These are phyloP conservation scores for Aspergillus glaucus DNA, from an alignment of 2,329 filamentous ascomycete genomes.

Conservation along the genomic window DNA sequence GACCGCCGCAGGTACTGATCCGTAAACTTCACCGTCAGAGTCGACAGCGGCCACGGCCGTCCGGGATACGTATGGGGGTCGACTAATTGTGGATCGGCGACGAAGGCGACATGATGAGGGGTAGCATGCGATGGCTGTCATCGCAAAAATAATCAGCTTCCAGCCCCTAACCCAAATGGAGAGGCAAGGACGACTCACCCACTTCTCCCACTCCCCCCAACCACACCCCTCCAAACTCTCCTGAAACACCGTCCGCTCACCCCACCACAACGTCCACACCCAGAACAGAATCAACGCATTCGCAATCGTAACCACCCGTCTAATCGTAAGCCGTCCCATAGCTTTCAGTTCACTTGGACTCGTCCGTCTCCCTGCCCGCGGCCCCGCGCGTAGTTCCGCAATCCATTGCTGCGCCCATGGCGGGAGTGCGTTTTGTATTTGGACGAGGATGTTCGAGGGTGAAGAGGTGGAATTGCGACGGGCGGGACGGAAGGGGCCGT, in stretches of 20 bases:
- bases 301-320: constrained; percentile 41
- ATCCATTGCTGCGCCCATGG: constrained; percentile 18
- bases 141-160: not conserved
- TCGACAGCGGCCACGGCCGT: constrained; percentile 66
- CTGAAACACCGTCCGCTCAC: constrained; percentile 73
- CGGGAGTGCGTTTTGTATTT: constrained; percentile 15
- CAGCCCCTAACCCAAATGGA: not conserved
- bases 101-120: constrained; percentile 76
- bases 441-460: constrained; percentile 7
- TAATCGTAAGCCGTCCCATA: not conserved
- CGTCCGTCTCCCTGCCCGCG: not conserved
- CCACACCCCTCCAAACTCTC: constrained; percentile 64
- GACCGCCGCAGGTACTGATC: constrained; percentile 84
- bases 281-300: constrained; percentile 67
- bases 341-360: not conserved
- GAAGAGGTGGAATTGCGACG: constrained; percentile 10
- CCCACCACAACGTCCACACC: constrained; percentile 73
- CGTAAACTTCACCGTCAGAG: constrained; percentile 64
- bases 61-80: constrained; percentile 93
- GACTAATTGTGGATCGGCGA: constrained; percentile 87
- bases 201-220: constrained; percentile 87
- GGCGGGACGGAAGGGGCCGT: constrained; percentile 20
- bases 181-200: constrained; percentile 55
- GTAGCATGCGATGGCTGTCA: constrained; percentile 65
- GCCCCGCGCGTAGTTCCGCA: not conserved